Conservation (phyloP, 257 asterid species). For the Linderniella brevidens region DNA sequence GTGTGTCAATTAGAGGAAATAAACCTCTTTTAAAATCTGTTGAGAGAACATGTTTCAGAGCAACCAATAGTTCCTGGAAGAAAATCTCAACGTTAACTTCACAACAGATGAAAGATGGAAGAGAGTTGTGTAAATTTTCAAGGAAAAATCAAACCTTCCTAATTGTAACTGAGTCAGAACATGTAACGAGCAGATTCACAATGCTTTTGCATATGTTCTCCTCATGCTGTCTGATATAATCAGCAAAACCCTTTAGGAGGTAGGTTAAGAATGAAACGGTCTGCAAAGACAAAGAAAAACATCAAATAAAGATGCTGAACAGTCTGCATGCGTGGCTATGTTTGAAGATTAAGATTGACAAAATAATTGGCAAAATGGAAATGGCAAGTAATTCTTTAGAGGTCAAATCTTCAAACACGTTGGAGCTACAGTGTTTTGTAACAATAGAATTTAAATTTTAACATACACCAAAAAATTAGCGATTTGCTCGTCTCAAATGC, state of each 20-base stretch:
- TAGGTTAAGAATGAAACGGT: slow-evolving; percentile 95
- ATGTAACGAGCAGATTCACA: slow-evolving; percentile 93
- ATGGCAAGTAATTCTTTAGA: too few relatives aligned
- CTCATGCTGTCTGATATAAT: slow-evolving; percentile 88
- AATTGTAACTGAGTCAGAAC: slow-evolving; percentile 95
- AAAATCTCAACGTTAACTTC: slow-evolving; percentile 1
- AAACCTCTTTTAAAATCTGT: slow-evolving; percentile 97
- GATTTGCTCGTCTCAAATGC: too few relatives aligned
- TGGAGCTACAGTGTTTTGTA: too few relatives aligned
- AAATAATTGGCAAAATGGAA: too few relatives aligned
- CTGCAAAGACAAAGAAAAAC: slow-evolving; percentile 22
- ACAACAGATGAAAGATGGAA: too few relatives aligned
- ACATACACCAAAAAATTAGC: too few relatives aligned
- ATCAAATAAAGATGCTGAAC: slow-evolving; percentile 5
- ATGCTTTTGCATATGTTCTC: slow-evolving; percentile 97
- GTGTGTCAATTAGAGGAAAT: slow-evolving; percentile 89
- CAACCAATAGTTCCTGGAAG: slow-evolving; percentile 88
- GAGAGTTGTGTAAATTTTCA: not conserved
- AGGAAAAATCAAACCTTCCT: slow-evolving; percentile 48
- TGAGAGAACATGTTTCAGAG: slow-evolving; percentile 94
- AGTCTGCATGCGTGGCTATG: slow-evolving; percentile 5
- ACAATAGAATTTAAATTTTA: too few relatives aligned
- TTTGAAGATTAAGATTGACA: not conserved
- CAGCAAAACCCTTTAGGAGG: slow-evolving; percentile 86
- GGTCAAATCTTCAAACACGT: too few relatives aligned